Conservation (phyloP, 1,284 basidiomycete genomes). For the Leccinum brunneo-olivaceum region DNA sequence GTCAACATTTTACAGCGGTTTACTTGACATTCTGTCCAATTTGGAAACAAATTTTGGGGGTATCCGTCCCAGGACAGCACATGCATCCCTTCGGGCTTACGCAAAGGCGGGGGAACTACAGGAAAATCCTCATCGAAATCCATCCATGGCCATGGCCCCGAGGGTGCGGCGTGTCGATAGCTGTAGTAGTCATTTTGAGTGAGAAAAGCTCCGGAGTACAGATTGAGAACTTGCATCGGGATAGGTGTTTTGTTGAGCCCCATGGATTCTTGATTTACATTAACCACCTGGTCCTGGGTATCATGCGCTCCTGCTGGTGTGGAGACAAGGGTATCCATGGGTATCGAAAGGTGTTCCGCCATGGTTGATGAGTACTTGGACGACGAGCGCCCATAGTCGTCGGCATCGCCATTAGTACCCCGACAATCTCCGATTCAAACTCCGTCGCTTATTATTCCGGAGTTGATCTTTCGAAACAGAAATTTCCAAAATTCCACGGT, state of each 20-base stretch:
- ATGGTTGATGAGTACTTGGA: conserved; percentile 7
- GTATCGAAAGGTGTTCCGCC: conserved; percentile 16
- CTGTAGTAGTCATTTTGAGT: conserved; percentile 9
- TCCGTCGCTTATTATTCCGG: too few relatives aligned
- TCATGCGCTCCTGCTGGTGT: background rate
- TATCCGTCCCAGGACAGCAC: conserved; percentile 36
- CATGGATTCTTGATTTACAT: background rate
- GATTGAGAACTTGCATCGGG: conserved; percentile 17
- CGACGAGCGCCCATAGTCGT: conserved; percentile 13
- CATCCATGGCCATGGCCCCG: conserved; percentile 32
- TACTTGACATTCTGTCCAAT: conserved; percentile 47
- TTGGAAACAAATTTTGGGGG: conserved; percentile 45
- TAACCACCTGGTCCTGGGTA: background rate
- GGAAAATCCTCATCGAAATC: conserved; percentile 30
- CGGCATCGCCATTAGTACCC: too few relatives aligned
- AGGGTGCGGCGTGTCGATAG: conserved; percentile 29
- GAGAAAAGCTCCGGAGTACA: background rate
- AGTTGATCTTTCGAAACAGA: too few relatives aligned
- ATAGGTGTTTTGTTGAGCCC: conserved; percentile 18
- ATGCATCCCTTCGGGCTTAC: background rate
- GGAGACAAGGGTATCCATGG: conserved; percentile 12
- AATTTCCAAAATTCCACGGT: too few relatives aligned
- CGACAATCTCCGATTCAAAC: too few relatives aligned
- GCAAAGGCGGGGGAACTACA: background rate
- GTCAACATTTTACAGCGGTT: conserved; percentile 35